Conservation (phyloP, 352 stramenopile genomes). For the Phytopythium delawarense region DNA sequence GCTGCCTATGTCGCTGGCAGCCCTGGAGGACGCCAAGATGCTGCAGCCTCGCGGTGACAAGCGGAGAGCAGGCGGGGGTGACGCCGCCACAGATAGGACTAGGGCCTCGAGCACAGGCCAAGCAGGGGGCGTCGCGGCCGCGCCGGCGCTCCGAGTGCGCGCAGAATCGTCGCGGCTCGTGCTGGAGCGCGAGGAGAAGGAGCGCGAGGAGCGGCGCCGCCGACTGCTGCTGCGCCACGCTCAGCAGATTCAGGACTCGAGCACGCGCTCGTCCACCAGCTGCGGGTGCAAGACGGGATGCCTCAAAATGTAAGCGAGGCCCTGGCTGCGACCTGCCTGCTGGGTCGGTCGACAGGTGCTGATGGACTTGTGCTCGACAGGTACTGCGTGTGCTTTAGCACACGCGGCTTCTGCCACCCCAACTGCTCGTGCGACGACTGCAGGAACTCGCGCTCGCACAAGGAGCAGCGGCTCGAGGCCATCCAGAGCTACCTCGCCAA, state of each 20-base stretch:
- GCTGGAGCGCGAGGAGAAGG: slow-evolving; percentile 21
- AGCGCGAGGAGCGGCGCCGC: slow-evolving; percentile 39
- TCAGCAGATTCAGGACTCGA: slow-evolving; percentile 68
- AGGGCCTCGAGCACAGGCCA: background rate
- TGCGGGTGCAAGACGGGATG: slow-evolving; percentile 85
- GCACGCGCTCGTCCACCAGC: slow-evolving; percentile 63
- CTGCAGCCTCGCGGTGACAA: slow-evolving; percentile 26
- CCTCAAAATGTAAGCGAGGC: slow-evolving; percentile 54
- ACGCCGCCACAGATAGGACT: background rate
- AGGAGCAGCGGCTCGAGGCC: slow-evolving; percentile 60
- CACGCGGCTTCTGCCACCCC: slow-evolving; percentile 70
- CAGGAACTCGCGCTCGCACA: slow-evolving; percentile 56
- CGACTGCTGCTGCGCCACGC: slow-evolving; percentile 50
- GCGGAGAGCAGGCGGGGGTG: slow-evolving; percentile 13
- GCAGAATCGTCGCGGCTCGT: slow-evolving; percentile 12
- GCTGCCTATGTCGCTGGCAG: slow-evolving; percentile 32
- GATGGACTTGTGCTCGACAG: background rate
- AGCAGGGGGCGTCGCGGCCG: no score
- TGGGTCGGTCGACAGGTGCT: background rate
- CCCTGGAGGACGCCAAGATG: slow-evolving; percentile 37
- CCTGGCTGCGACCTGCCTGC: background rate
- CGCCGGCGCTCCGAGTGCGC: background rate
- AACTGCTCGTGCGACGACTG: slow-evolving; percentile 70
- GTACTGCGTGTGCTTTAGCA: slow-evolving; percentile 84
- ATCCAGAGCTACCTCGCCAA: slow-evolving; percentile 79